These are phyloP conservation scores for Sclerospora graminicola DNA, from an alignment of 352 stramenopile genomes.

Conservation along the genomic window DNA sequence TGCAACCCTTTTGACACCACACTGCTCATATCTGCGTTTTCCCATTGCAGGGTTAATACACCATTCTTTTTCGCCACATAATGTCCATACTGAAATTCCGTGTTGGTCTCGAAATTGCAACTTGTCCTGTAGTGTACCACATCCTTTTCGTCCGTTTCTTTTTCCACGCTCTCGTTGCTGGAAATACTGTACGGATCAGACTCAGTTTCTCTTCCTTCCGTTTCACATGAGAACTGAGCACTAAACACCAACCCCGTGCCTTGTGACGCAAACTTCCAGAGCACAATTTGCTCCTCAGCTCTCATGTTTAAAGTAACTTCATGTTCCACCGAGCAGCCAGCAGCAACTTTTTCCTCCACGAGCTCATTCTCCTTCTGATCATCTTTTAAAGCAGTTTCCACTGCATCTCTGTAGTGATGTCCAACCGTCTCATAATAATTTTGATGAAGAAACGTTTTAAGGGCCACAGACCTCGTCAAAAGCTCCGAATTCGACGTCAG, in stretches of 20 bases:
- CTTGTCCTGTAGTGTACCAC: conserved; percentile 22
- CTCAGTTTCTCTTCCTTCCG: background rate
- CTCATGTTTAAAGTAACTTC: conserved; percentile 7
- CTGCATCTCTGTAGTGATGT: conserved; percentile 13
- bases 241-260: conserved; percentile 20
- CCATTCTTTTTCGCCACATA: conserved; percentile 15
- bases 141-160: conserved; percentile 4
- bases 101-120: conserved; percentile 10
- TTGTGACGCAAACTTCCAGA: conserved; percentile 37
- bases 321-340: conserved; percentile 21
- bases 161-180: background rate
- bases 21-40: conserved; percentile 30
- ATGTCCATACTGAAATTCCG: conserved; percentile 19
- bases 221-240: conserved; percentile 11
- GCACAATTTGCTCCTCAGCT: conserved; percentile 12
- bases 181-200: conserved; percentile 19
- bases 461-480: conserved; percentile 8
- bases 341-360: conserved; percentile 12
- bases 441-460: conserved; percentile 22
- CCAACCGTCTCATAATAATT: conserved; percentile 9
- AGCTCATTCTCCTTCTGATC: background rate
- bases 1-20: conserved; percentile 33
- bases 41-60: conserved; percentile 28
- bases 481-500: conserved; percentile 10
- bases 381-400: conserved; percentile 7